These are phyloP conservation scores for Candida freyschussii DNA, from an alignment of 1,139 yeast genomes.

Conservation along the genomic window DNA sequence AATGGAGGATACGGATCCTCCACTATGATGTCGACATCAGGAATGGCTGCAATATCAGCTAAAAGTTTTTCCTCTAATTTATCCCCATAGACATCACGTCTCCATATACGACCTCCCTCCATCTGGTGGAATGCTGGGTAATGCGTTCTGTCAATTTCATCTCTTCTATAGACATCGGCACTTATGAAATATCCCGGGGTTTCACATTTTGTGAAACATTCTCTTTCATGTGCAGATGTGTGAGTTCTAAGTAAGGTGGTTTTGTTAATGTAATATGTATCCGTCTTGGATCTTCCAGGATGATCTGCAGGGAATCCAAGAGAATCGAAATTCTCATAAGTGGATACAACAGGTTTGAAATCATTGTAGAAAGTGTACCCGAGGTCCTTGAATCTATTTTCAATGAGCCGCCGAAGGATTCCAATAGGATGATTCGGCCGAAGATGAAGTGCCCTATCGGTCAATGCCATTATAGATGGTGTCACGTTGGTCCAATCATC, in stretches of 20 bases:
- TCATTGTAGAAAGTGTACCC: slow-evolving; percentile 81
- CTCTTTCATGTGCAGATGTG: slow-evolving; percentile 93
- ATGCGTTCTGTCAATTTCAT: slow-evolving; percentile 92
- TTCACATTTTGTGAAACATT: slow-evolving; percentile 60
- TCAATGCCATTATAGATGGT: slow-evolving; percentile 60
- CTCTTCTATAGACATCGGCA: slow-evolving; percentile 95
- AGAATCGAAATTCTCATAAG: slow-evolving; percentile 81
- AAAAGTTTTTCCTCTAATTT: slow-evolving; percentile 33
- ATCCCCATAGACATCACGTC: slow-evolving; percentile 39
- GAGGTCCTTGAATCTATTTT: slow-evolving; percentile 54
- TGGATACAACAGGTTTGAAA: slow-evolving; percentile 79
- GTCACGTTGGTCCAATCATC: slow-evolving; percentile 90
- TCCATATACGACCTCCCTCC: slow-evolving; percentile 95
- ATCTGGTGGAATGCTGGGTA: slow-evolving; percentile 97
- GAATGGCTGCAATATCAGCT: slow-evolving; percentile 64
- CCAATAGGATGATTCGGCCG: slow-evolving; percentile 84
- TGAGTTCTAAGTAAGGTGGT: slow-evolving; percentile 77
- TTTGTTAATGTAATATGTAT: slow-evolving; percentile 83
- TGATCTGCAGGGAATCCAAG: slow-evolving; percentile 89
- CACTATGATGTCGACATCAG: slow-evolving; percentile 60
- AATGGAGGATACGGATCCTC: slow-evolving; percentile 66
- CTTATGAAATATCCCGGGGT: slow-evolving; percentile 90
- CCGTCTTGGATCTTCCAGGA: slow-evolving; percentile 90
- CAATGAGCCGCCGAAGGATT: slow-evolving; percentile 70
- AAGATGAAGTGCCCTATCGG: slow-evolving; percentile 70